Percentiles rank a stretch among this genome's conserved stretches.
Conservation (phyloP, 1,284 basidiomycete species). For the Ustilago vetiveriae region DNA sequence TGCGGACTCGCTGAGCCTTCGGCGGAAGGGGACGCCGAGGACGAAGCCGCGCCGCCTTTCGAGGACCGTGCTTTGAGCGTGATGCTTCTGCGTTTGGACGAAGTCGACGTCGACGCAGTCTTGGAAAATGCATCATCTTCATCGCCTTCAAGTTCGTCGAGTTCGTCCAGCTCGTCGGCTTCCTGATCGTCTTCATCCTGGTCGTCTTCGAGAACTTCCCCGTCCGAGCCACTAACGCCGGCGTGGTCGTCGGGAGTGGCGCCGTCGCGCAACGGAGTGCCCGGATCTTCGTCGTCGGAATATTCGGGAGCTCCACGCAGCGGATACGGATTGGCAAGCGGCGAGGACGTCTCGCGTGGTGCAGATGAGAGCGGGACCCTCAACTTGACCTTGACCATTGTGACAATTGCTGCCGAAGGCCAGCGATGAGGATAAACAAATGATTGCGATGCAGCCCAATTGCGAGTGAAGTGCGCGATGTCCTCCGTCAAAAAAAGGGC, state of each 20-base stretch:
- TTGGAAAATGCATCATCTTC: slow-evolving; percentile 11
- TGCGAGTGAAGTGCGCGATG: too few relatives aligned
- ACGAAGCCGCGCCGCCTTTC: slow-evolving; percentile 5
- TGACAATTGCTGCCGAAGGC: background rate
- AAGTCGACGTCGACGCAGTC: slow-evolving; percentile 12
- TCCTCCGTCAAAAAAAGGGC: too few relatives aligned
- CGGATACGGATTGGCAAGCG: slow-evolving; percentile 38
- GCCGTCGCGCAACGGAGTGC: slow-evolving; percentile 8
- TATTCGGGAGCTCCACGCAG: slow-evolving; percentile 39
- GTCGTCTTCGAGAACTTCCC: slow-evolving; percentile 20
- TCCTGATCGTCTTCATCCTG: slow-evolving; percentile 35
- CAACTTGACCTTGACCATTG: slow-evolving; percentile 49
- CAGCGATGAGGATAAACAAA: too few relatives aligned
- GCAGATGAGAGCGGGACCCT: slow-evolving; percentile 46
- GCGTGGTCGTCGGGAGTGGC: background rate
- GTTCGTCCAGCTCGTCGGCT: slow-evolving; percentile 40
- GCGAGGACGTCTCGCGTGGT: slow-evolving; percentile 44
- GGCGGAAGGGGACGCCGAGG: slow-evolving; percentile 31
- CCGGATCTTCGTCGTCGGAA: slow-evolving; percentile 30
- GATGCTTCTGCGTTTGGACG: slow-evolving; percentile 32
- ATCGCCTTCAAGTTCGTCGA: slow-evolving; percentile 43
- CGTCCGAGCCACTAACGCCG: slow-evolving; percentile 8
- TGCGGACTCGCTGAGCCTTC: slow-evolving; percentile 36
- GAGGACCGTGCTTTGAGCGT: slow-evolving; percentile 41
- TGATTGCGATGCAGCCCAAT: too few relatives aligned